Evolutionary conservation across 768 basidiomycete species (phyloP).

Genomic region (Tricholoma sp.): DNA sequence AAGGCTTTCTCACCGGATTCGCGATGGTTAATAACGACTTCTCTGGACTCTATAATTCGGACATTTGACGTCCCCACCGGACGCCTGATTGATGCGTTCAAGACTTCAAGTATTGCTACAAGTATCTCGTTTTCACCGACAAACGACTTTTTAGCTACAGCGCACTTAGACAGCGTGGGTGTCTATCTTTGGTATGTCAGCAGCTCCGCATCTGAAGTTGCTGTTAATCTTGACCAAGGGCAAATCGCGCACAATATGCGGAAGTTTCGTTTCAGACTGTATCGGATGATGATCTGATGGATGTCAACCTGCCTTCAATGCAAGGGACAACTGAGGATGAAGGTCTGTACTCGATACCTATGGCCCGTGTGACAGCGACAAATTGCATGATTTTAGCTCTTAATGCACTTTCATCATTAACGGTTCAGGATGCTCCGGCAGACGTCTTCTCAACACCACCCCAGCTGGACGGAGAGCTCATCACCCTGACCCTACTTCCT

Average conservation of each 20-base stretch:
- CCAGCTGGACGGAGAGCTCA: constrained; percentile 84
- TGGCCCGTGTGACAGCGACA: background rate
- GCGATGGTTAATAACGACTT: constrained; percentile 85
- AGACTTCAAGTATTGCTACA: constrained; percentile 81
- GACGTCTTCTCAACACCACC: constrained; percentile 84
- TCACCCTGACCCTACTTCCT: constrained; percentile 89
- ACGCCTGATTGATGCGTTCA: constrained; percentile 87
- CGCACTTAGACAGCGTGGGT: constrained; percentile 92
- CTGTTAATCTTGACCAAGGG: constrained; percentile 44
- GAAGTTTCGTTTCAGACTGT: constrained; percentile 80
- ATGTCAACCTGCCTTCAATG: constrained; percentile 75
- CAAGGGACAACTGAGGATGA: constrained; percentile 80
- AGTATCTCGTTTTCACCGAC: constrained; percentile 92
- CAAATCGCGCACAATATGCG: constrained; percentile 91
- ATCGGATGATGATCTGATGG: constrained; percentile 67
- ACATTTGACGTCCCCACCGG: constrained; percentile 97
- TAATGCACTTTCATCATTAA: constrained; percentile 63
- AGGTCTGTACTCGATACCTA: constrained; percentile 36
- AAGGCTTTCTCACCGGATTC: constrained; percentile 95
- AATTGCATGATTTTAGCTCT: constrained; percentile 41
- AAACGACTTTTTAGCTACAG: constrained; percentile 92
- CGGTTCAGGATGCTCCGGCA: constrained; percentile 50
- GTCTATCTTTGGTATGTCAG: constrained; percentile 81
- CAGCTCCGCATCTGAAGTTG: background rate
- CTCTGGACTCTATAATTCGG: constrained; percentile 86